Conservation (phyloP, 2,329 filamentous ascomycete species). For the Diaporthe velutina region DNA sequence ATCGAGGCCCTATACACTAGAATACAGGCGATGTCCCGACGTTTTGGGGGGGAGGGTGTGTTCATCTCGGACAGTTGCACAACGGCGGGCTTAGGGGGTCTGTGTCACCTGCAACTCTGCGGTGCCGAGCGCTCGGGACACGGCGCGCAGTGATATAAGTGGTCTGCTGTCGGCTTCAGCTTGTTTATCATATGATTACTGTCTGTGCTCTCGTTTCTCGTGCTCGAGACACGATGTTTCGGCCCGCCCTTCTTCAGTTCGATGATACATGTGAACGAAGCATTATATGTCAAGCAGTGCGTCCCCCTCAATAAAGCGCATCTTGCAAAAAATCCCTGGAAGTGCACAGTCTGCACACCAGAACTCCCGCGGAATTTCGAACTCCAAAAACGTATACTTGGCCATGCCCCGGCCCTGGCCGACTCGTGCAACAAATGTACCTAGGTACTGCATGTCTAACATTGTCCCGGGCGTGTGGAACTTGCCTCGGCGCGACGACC, state of each 20-base stretch:
- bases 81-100: constrained; percentile 1
- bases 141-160: neutral
- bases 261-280: neutral
- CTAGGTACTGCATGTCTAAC: neutral
- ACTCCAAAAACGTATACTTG: neutral
- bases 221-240: neutral
- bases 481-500: neutral
- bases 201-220: neutral
- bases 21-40: too few relatives aligned
- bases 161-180: neutral
- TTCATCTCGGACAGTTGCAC: constrained; percentile 13
- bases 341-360: neutral
- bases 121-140: constrained; percentile 23
- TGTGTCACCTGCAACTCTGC: neutral
- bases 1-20: neutral
- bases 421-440: neutral
- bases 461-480: neutral
- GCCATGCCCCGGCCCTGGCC: neutral
- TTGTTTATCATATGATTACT: neutral
- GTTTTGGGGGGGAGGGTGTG: too few relatives aligned
- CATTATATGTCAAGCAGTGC: neutral
- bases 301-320: fast-evolving
- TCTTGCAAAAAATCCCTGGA: neutral
- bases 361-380: neutral
- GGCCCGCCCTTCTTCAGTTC: neutral